Evolutionary conservation across 2,329 filamentous ascomycete genomes (phyloP).

Genomic region (Torrubiellomyces zombiae): DNA sequence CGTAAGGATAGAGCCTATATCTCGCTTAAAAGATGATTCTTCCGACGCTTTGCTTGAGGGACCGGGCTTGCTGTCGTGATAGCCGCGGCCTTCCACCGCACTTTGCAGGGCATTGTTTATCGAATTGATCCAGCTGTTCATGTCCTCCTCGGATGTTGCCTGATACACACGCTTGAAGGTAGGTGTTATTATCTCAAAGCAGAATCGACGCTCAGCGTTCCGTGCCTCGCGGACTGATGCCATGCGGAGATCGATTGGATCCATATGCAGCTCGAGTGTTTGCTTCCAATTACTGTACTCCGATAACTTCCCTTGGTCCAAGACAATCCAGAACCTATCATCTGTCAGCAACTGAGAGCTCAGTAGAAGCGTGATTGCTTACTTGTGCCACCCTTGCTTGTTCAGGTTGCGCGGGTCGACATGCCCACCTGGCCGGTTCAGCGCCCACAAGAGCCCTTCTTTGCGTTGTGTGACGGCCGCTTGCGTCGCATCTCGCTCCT

Average conservation of each 20-base stretch:
- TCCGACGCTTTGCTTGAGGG: constrained; percentile 17
- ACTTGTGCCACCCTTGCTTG: constrained; percentile 99
- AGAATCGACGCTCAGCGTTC: constrained; percentile 87
- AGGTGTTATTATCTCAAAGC: constrained; percentile 96
- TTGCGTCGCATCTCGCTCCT: constrained; percentile 56
- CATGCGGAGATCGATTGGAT: constrained; percentile 92
- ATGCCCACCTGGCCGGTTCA: constrained; percentile 84
- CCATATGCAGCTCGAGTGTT: constrained; percentile 89
- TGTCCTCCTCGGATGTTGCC: constrained; percentile 92
- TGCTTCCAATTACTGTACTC: constrained; percentile 99
- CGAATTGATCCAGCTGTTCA: constrained; percentile 89
- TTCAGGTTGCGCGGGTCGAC: constrained; percentile 91
- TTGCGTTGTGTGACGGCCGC: constrained; percentile 51
- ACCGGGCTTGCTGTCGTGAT: constrained; percentile 37
- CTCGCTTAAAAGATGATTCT: constrained; percentile 51
- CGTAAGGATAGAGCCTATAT: constrained; percentile 84
- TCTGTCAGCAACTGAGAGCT: constrained; percentile 5
- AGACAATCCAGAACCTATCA: constrained; percentile 89
- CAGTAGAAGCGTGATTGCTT: constrained; percentile 21
- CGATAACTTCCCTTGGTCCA: constrained; percentile 90
- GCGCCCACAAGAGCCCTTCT: constrained; percentile 85
- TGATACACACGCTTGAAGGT: constrained; percentile 94
- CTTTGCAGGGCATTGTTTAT: constrained; percentile 97
- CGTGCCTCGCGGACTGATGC: constrained; percentile 91
- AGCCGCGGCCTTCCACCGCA: constrained; percentile 70